Conservation (phyloP, 192 early-diverging fungal species). For the Paraglomus brasilianum region DNA sequence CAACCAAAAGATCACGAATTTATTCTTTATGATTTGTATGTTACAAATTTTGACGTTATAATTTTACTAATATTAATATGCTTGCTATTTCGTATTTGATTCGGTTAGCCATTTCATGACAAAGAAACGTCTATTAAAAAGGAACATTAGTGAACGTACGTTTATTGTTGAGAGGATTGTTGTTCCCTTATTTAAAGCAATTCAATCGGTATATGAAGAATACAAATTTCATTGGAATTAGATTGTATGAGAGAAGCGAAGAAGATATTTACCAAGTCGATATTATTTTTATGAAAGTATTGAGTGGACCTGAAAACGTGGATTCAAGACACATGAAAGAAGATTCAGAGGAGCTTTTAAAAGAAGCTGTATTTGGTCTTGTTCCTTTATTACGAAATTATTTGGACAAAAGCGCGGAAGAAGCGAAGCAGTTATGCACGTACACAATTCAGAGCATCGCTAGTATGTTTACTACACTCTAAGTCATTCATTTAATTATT, state of each 20-base stretch:
- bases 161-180: slow-evolving; percentile 24
- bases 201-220: slow-evolving; percentile 26
- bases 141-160: slow-evolving; percentile 15
- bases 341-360: slow-evolving; percentile 24
- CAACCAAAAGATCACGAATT: slow-evolving; percentile 16
- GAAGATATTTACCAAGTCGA: slow-evolving; percentile 5
- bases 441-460: slow-evolving; percentile 22
- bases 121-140: slow-evolving; percentile 4
- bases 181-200: slow-evolving; percentile 20
- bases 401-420: slow-evolving; percentile 13
- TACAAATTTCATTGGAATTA: slow-evolving; percentile 29
- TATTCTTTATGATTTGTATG: slow-evolving; percentile 19
- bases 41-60: not conserved
- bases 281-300: slow-evolving; percentile 20
- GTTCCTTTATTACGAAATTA: slow-evolving; percentile 26
- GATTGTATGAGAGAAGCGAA: slow-evolving; percentile 15
- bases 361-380: slow-evolving; percentile 26
- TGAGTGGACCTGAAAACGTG: slow-evolving; percentile 12
- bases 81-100: slow-evolving; percentile 18
- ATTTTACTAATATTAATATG: slow-evolving; percentile 22
- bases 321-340: slow-evolving; percentile 13
- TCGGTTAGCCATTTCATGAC: slow-evolving; percentile 21
- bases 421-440: slow-evolving; percentile 22
- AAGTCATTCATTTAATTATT: too few relatives aligned
- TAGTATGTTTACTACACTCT: slow-evolving; percentile 9